Base-by-base conservation (phyloP, 306 rosid genomes). In the Cucurbita maxima region DNA sequence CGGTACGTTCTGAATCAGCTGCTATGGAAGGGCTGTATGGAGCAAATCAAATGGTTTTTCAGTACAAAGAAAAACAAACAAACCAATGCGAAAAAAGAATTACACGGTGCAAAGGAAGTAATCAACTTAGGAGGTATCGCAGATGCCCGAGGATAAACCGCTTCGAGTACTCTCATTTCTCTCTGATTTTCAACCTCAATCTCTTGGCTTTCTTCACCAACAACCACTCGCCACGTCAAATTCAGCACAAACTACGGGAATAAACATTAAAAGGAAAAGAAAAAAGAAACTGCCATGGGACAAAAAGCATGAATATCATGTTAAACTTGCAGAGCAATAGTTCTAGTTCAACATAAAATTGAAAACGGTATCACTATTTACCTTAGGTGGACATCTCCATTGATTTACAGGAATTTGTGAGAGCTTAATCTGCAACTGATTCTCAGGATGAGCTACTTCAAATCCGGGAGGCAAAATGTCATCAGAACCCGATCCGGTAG, bases 141-240 rank as follows among this genome's bases (percentile, higher is more conserved):
- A 45, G 97, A 89, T 25, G 85, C 82, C 10, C 96, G 89, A 25
- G 97, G 97, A 83, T 92, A 92, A 76, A 88, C 84, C 53, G 97
- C 97, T 86, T 92, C 97, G 19, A 92, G 89, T 53, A 89, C 92
- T 82, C 96, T 84, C 91, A 89, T 76, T 83, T 92, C 97, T 83
- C 97, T 89, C 75, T 86, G 88, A 78, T 78, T 76, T 86, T 89
- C 86, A 79, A 81, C 79, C 76, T 75, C 85, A 51, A 75, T 81
- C 79, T 92, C 95, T 68, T 81, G 75, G 83, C 96, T 89, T 84
- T 92, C 96, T 81, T 92, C 97, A 76, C 96, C 97, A 71, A 88
- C 87, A 78, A 84, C 97, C 74, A 92, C 96, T 85, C 74, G 90
- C 97, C 97, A 92, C 53, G 82, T 52, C 54, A 77, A 56, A 78